phyloP scores from a whole-genome alignment of 116 monocot species.

The Zostera marina region DNA sequence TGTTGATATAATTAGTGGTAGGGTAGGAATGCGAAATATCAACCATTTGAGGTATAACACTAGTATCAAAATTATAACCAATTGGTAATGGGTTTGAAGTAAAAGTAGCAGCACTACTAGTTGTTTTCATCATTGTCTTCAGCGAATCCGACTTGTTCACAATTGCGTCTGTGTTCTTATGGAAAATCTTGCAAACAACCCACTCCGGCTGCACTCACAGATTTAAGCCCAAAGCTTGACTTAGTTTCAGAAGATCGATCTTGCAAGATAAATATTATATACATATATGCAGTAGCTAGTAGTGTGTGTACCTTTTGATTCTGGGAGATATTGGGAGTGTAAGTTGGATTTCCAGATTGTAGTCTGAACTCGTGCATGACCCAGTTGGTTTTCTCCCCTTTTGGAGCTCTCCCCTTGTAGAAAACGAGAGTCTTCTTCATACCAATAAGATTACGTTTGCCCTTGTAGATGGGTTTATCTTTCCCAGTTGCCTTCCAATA shows the following conservation, averaged over 20 bases:
- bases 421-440: slow-evolving; percentile 95
- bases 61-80: too few species aligned
- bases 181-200: slow-evolving; percentile 64
- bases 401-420: slow-evolving; percentile 75
- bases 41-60: too few species aligned
- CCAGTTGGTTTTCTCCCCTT: slow-evolving; percentile 70
- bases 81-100: too few species aligned
- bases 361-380: slow-evolving; percentile 86
- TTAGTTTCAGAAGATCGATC: background rate
- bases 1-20: too few species aligned
- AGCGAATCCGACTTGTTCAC: background rate
- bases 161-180: slow-evolving; percentile 24
- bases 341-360: slow-evolving; percentile 26
- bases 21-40: too few species aligned
- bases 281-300: too few species aligned
- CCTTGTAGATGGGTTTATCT: slow-evolving; percentile 51
- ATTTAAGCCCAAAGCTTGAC: background rate
- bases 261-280: background rate
- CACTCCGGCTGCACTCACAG: slow-evolving; percentile 48
- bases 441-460: slow-evolving; percentile 32
- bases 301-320: slow-evolving; percentile 25
- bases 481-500: slow-evolving; percentile 96
- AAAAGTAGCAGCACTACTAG: too few species aligned
- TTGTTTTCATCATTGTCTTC: too few species aligned
- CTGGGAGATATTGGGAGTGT: slow-evolving; percentile 14